Conservation (phyloP, 179 eudicot genomes). For the Corrigiola litoralis region DNA sequence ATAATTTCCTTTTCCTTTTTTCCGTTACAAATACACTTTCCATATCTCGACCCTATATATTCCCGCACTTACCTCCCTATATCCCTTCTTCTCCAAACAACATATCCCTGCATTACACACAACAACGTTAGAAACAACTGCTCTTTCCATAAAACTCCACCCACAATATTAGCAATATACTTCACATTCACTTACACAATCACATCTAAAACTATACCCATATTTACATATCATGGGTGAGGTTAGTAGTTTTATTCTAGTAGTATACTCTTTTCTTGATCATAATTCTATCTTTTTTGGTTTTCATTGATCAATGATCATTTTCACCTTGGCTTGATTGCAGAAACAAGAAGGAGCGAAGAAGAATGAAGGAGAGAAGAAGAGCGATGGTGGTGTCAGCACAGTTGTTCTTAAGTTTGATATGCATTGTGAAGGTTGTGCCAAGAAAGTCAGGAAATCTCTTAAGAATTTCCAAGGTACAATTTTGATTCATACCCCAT, state of each 20-base stretch:
- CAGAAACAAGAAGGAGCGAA: constrained; percentile 19
- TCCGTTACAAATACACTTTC: background rate
- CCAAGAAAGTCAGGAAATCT: constrained; percentile 33
- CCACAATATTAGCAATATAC: background rate
- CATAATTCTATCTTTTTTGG: background rate
- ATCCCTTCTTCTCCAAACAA: too few relatives aligned
- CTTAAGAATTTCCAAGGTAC: constrained; percentile 31
- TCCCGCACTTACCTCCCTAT: background rate
- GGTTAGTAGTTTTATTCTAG: constrained; percentile 11
- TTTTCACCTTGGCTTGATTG: background rate
- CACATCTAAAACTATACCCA: too few relatives aligned
- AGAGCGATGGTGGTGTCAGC: constrained; percentile 7
- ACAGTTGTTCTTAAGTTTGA: constrained; percentile 28
- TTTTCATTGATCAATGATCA: background rate
- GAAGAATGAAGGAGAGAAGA: constrained; percentile 18
- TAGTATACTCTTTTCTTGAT: background rate
- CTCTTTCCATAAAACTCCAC: background rate
- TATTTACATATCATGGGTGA: too few relatives aligned
- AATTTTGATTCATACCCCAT: background rate
- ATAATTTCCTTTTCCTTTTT: background rate
- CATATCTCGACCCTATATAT: too few relatives aligned
- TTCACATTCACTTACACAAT: background rate
- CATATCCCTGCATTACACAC: too few relatives aligned
- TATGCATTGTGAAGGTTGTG: constrained; percentile 49
- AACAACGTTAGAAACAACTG: too few relatives aligned